phyloP scores from a whole-genome alignment of 176 grass and related monocot species.

The Bolboschoenus planiculmis region DNA sequence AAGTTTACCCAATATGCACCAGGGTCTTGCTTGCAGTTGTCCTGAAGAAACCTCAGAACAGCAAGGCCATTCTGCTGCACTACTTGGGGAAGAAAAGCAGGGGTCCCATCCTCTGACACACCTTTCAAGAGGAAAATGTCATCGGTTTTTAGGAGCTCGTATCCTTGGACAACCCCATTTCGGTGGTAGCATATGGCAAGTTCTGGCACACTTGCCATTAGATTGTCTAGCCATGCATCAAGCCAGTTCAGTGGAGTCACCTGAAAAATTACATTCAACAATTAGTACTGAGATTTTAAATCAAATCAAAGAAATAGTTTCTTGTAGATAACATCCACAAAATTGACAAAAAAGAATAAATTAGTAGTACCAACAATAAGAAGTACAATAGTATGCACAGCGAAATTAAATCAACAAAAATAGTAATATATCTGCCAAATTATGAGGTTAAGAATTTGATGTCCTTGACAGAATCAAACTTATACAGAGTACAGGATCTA shows the following conservation, averaged over 20 bases:
- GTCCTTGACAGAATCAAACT: not conserved
- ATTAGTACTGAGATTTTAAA: not conserved
- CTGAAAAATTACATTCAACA: slow-evolving; percentile 29
- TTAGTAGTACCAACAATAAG: not conserved
- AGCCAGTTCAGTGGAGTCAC: slow-evolving; percentile 92
- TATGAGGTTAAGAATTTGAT: not conserved
- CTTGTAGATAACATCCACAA: not conserved
- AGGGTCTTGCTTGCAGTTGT: slow-evolving; percentile 97
- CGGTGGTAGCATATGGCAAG: slow-evolving; percentile 94
- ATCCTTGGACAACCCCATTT: slow-evolving; percentile 97
- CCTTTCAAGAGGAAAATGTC: slow-evolving; percentile 94
- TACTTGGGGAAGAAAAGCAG: slow-evolving; percentile 90
- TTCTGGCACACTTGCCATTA: slow-evolving; percentile 96
- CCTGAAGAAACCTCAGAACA: slow-evolving; percentile 87
- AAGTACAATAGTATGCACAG: not conserved
- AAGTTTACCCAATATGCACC: slow-evolving; percentile 90
- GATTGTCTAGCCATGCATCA: slow-evolving; percentile 98
- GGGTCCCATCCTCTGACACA: slow-evolving; percentile 83
- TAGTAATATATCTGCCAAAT: not conserved
- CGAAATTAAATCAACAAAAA: not conserved
- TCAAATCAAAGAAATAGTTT: not conserved
- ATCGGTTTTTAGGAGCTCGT: slow-evolving; percentile 95
- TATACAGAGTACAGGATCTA: not conserved
- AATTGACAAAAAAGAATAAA: not conserved
- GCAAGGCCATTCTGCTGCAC: slow-evolving; percentile 97